These are phyloP conservation scores for Sequoiadendron giganteum DNA, from an alignment of 75 land plant species.

Conservation along the genomic window DNA sequence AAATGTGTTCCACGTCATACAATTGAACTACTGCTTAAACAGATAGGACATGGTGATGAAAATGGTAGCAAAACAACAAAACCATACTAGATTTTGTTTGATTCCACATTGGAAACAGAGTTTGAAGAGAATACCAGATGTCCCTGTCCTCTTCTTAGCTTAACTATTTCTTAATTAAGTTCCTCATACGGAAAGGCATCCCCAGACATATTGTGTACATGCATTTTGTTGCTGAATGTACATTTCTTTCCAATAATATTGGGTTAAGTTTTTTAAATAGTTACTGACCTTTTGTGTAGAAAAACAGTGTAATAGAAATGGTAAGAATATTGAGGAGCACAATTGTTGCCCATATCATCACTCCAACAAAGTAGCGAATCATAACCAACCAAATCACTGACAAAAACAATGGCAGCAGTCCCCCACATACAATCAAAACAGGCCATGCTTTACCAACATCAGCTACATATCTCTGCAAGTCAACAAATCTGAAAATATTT, in stretches of 20 bases:
- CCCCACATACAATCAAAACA: constrained; percentile 92
- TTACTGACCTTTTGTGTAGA: constrained; percentile 77
- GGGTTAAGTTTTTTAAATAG: neutral
- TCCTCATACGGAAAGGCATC: neutral
- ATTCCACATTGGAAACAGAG: neutral
- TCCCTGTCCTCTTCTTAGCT: constrained; percentile 1
- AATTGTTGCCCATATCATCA: constrained; percentile 92
- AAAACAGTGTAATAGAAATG: constrained; percentile 73
- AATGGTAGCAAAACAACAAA: neutral
- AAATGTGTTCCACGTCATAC: neutral
- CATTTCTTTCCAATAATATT: neutral
- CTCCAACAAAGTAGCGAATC: constrained; percentile 86
- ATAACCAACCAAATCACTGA: constrained; percentile 78
- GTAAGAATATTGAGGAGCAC: constrained; percentile 64
- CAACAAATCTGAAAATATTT: neutral
- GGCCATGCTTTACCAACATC: constrained; percentile 97
- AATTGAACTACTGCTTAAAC: neutral
- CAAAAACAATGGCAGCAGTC: constrained; percentile 70
- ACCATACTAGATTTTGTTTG: neutral
- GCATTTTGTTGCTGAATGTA: neutral
- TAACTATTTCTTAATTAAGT: neutral
- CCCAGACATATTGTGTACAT: neutral
- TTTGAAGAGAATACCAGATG: neutral
- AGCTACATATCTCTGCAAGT: constrained; percentile 86
- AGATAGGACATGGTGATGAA: neutral